Evolutionary conservation across 1,284 basidiomycete species (phyloP).

Genomic region (Irpex sp.): DNA sequence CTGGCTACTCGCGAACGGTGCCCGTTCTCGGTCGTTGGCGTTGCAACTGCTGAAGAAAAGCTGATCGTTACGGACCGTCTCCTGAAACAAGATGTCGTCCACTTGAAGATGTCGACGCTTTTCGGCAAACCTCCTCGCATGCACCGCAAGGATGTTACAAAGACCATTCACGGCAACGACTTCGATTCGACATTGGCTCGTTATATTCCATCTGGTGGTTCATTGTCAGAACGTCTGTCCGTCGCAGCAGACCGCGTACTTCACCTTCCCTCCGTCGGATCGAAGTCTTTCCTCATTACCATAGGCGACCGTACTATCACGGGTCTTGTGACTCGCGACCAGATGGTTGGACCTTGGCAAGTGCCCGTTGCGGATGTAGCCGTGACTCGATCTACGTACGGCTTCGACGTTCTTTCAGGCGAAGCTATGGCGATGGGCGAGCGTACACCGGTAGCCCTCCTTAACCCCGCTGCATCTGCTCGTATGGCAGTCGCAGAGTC

Average conservation of each 20-base stretch:
- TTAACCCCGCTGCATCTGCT: conserved; percentile 86
- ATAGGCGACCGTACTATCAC: conserved; percentile 96
- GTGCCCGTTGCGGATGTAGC: conserved; percentile 97
- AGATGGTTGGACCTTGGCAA: conserved; percentile 99
- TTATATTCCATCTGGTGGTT: conserved; percentile 51
- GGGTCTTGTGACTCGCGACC: conserved; percentile 92
- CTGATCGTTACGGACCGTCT: conserved; percentile 90
- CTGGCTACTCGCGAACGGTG: conserved; percentile 90
- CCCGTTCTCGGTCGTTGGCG: conserved; percentile 89
- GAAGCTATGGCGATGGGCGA: conserved; percentile 99
- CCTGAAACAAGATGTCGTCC: conserved; percentile 77
- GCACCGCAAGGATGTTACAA: conserved; percentile 70
- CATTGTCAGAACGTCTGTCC: conserved; percentile 43
- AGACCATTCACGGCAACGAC: conserved; percentile 41
- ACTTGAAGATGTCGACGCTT: conserved; percentile 91
- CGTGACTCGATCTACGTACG: conserved; percentile 92
- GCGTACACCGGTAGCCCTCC: conserved; percentile 88
- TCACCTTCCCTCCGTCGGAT: conserved; percentile 88
- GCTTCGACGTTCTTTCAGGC: conserved; percentile 79
- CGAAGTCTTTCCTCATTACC: conserved; percentile 97
- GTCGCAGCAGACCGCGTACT: conserved; percentile 80
- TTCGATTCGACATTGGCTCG: conserved; percentile 75
- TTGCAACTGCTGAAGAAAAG: conserved; percentile 78
- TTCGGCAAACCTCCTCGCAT: conserved; percentile 98
- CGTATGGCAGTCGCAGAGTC: conserved; percentile 96